phyloP scores from a whole-genome alignment of 164 flowering plant species.

The Taxillus chinensis region DNA sequence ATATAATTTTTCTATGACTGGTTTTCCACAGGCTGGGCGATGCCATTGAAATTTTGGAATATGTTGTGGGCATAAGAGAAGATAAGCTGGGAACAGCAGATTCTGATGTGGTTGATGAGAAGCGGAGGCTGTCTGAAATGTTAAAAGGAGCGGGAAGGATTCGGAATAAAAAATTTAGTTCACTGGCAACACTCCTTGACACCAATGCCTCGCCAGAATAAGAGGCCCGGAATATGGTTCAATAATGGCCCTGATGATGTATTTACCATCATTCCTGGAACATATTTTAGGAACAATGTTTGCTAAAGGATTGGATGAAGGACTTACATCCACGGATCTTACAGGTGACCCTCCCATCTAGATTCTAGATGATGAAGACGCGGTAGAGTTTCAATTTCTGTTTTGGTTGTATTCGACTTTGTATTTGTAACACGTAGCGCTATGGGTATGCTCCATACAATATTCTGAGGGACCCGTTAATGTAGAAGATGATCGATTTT shows the following conservation, averaged over 20 bases:
- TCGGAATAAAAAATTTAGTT: slow-evolving; percentile 33
- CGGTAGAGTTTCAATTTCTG: too few relatives aligned
- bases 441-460: too few relatives aligned
- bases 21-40: slow-evolving; percentile 36
- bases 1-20: neutral
- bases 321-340: too few relatives aligned
- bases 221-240: slow-evolving; percentile 1
- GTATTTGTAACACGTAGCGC: too few relatives aligned
- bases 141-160: slow-evolving; percentile 52
- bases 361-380: too few relatives aligned
- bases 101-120: slow-evolving; percentile 61
- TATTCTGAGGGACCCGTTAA: too few relatives aligned
- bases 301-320: too few relatives aligned
- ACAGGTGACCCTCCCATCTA: too few relatives aligned
- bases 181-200: slow-evolving; percentile 43
- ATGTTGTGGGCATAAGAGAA: slow-evolving; percentile 50
- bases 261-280: too few relatives aligned
- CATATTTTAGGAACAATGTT: too few relatives aligned
- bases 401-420: too few relatives aligned
- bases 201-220: slow-evolving; percentile 5
- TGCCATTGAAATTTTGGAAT: slow-evolving; percentile 57
- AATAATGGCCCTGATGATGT: neutral
- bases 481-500: too few relatives aligned
- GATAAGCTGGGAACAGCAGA: slow-evolving; percentile 70
- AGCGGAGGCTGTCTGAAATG: slow-evolving; percentile 40